Conservation (phyloP, 1,284 basidiomycete species). For the Ceratobasidium sp. region DNA sequence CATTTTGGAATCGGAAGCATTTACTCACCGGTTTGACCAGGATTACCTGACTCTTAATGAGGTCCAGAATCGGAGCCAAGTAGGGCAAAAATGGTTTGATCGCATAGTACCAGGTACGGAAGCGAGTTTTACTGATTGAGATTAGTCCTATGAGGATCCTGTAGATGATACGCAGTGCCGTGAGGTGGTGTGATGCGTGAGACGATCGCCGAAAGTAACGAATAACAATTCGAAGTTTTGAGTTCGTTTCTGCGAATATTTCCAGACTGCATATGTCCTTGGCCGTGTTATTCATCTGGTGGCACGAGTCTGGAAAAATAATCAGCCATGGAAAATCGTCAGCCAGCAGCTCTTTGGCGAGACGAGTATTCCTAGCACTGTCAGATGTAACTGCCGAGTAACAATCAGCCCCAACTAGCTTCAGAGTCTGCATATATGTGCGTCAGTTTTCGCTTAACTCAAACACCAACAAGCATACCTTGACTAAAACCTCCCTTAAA, state of each 20-base stretch:
- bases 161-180: slow-evolving; percentile 36
- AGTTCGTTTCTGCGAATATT: slow-evolving; percentile 44
- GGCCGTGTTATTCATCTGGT: slow-evolving; percentile 50
- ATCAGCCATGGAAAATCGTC: slow-evolving; percentile 48
- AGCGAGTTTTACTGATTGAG: slow-evolving; percentile 51
- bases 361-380: slow-evolving; percentile 52
- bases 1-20: neutral
- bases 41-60: slow-evolving; percentile 3
- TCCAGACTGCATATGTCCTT: slow-evolving; percentile 50
- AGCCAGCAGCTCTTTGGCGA: slow-evolving; percentile 46
- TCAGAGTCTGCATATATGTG: slow-evolving; percentile 47
- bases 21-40: neutral
- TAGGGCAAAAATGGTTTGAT: neutral
- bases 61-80: neutral
- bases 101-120: slow-evolving; percentile 48
- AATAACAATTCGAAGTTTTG: slow-evolving; percentile 46
- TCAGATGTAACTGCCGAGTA: slow-evolving; percentile 50
- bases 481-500: neutral
- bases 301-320: slow-evolving; percentile 51
- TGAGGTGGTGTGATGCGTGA: slow-evolving; percentile 46
- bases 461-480: neutral
- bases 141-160: slow-evolving; percentile 48
- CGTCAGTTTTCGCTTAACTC: neutral
- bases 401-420: slow-evolving; percentile 46
- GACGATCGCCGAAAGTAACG: slow-evolving; percentile 50